These are phyloP conservation scores for Pholiota conissans DNA, from an alignment of 768 basidiomycete species.

Conservation along the genomic window DNA sequence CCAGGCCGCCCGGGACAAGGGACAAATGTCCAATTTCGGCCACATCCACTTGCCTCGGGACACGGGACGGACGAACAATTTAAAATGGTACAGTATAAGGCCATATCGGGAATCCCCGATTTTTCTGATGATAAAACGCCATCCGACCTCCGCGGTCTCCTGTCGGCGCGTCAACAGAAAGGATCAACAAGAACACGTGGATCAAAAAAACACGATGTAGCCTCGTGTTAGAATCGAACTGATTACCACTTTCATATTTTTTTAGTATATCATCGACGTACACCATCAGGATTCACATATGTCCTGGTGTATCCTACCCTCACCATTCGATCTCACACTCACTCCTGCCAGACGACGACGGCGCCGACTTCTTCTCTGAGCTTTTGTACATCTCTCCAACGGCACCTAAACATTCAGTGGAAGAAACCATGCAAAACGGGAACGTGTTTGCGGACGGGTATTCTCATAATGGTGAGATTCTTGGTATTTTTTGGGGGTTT, in stretches of 20 bases:
- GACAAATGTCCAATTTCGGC: too few species aligned
- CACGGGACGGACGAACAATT: too few species aligned
- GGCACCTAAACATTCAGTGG: slow-evolving; percentile 2
- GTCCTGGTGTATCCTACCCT: slow-evolving; percentile 29
- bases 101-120: too few species aligned
- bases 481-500: background rate
- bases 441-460: slow-evolving; percentile 1
- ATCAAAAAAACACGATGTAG: slow-evolving; percentile 35
- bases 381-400: slow-evolving; percentile 18
- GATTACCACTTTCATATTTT: slow-evolving; percentile 22
- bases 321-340: slow-evolving; percentile 16
- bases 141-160: background rate
- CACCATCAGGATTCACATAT: slow-evolving; percentile 25
- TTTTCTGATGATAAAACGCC: too few species aligned
- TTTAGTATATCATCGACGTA: slow-evolving; percentile 13
- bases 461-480: slow-evolving; percentile 19
- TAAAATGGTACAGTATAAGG: too few species aligned
- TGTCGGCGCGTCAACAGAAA: too few species aligned
- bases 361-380: slow-evolving; percentile 11
- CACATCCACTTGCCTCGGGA: too few species aligned
- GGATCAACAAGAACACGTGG: slow-evolving; percentile 28
- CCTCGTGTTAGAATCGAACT: slow-evolving; percentile 34
- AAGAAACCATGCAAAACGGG: slow-evolving; percentile 14
- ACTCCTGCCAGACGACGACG: slow-evolving; percentile 14
- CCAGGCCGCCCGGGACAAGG: too few species aligned